A percentile compares a stretch with the other conserved stretches of the same genome.
phyloP scores from a whole-genome alignment of 441 rosid genomes.

The Gossypium aridum region DNA sequence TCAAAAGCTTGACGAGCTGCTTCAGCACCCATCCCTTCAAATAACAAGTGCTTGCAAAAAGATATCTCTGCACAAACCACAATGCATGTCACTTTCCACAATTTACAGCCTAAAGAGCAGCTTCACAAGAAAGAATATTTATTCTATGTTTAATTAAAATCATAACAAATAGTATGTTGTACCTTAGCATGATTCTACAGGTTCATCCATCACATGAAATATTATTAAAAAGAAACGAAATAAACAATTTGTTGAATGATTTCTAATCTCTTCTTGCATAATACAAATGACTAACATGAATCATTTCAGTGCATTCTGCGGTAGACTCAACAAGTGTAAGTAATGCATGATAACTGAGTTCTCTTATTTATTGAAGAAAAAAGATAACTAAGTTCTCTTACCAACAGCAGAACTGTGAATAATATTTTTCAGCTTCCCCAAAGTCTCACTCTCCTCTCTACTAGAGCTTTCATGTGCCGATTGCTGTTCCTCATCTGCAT shows the following conservation, averaged over 20 bases:
- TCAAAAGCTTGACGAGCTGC: conserved; percentile 63
- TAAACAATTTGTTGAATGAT: background rate
- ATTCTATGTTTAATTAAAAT: background rate
- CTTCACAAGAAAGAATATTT: conserved; percentile 4
- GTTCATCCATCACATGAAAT: background rate
- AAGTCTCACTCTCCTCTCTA: conserved; percentile 19
- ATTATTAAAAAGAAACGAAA: background rate
- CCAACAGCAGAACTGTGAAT: conserved; percentile 43
- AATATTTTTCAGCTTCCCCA: conserved; percentile 28
- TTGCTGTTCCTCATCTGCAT: conserved; percentile 24
- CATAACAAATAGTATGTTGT: background rate
- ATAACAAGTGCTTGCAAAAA: conserved; percentile 44
- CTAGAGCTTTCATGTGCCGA: conserved; percentile 21
- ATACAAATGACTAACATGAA: background rate
- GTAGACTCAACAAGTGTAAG: conserved; percentile 1
- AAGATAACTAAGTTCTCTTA: conserved; percentile 29
- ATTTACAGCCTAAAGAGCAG: conserved; percentile 7
- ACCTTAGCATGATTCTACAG: background rate
- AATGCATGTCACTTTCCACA: conserved; percentile 16
- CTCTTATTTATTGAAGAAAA: conserved; percentile 25
- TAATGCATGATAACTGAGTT: conserved; percentile 2
- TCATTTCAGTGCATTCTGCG: conserved; percentile 4
- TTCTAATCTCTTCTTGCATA: background rate
- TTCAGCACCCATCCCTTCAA: conserved; percentile 50
- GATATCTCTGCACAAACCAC: conserved; percentile 32